A percentile compares a stretch with the other conserved stretches of the same genome.
Conservation (phyloP, 225 moss, liverwort and hornwort genomes). For the Bryoerythrophyllum caledonicum region DNA sequence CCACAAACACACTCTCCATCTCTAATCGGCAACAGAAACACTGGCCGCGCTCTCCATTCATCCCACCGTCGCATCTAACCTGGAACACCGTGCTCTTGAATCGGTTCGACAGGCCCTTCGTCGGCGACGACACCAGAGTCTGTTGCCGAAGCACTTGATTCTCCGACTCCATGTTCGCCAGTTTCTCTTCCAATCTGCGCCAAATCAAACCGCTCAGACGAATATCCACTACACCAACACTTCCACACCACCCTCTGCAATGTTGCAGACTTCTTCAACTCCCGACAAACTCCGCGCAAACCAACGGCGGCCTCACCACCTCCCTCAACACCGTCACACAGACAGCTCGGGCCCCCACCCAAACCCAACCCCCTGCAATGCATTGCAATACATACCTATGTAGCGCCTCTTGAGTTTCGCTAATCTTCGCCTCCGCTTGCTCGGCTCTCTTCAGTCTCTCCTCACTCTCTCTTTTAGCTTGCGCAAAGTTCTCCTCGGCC, state of each 20-base stretch:
- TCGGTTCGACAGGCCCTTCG: conserved; percentile 87
- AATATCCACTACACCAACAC: neutral
- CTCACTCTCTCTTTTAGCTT: conserved; percentile 79
- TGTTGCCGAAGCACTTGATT: conserved; percentile 99
- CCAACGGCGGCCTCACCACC: conserved; percentile 7
- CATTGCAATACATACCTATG: conserved; percentile 58
- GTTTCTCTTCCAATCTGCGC: conserved; percentile 95
- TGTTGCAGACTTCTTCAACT: neutral
- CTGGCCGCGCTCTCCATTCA: neutral
- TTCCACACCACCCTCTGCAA: conserved; percentile 36
- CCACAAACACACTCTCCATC: neutral
- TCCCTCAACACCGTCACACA: neutral
- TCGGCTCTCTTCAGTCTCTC: conserved; percentile 77
- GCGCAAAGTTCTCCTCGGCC: conserved; percentile 56
- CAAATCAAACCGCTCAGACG: conserved; percentile 22
- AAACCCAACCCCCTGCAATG: conserved; percentile 8
- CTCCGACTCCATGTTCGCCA: conserved; percentile 97
- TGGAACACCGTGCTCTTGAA: conserved; percentile 97
- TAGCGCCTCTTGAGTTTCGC: conserved; percentile 85
- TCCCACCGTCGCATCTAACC: conserved; percentile 41
- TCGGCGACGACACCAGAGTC: conserved; percentile 91
- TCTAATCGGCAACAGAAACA: neutral
- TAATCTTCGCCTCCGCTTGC: conserved; percentile 78
- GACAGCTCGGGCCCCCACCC: neutral
- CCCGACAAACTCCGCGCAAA: neutral